Conservation (phyloP, 139 green algal species). For the Chlorella ohadii region DNA sequence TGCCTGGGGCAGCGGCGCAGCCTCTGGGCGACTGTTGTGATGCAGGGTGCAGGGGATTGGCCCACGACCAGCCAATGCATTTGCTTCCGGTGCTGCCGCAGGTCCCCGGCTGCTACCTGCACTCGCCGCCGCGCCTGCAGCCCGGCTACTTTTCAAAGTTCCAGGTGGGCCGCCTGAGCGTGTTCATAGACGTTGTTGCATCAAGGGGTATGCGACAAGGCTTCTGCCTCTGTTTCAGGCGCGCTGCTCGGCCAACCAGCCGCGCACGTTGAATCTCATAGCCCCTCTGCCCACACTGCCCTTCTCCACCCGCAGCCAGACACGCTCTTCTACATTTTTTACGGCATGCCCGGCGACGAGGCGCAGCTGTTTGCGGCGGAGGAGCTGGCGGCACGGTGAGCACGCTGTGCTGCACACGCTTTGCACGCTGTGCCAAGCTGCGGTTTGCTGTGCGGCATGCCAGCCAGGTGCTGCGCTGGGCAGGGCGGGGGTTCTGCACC, state of each 20-base stretch:
- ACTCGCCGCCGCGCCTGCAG: constrained; percentile 78
- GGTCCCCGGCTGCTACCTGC: constrained; percentile 86
- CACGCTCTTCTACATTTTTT: constrained; percentile 99
- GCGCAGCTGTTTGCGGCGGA: constrained; percentile 94
- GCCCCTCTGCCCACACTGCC: not conserved
- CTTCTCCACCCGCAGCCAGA: constrained; percentile 65
- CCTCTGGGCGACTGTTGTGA: too few relatives aligned
- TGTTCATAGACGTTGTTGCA: too few relatives aligned
- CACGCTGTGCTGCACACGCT: not conserved
- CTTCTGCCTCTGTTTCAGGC: too few relatives aligned
- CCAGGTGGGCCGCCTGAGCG: constrained; percentile 48
- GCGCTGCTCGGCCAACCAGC: too few relatives aligned
- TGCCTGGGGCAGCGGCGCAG: too few relatives aligned
- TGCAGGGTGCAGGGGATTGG: too few relatives aligned
- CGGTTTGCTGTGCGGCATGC: not conserved
- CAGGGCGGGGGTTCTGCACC: too few relatives aligned
- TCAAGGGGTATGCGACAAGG: too few relatives aligned
- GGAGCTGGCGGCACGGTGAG: constrained; percentile 72
- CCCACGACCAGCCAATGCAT: too few relatives aligned
- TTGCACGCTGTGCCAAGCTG: not conserved
- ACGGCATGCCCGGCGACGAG: constrained; percentile 85
- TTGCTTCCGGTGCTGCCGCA: too few relatives aligned
- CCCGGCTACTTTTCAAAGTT: constrained; percentile 95
- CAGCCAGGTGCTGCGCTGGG: too few relatives aligned
- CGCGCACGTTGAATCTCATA: too few relatives aligned